Base-by-base conservation (phyloP, 495 filamentous ascomycete genomes). In the Penicillium steckii region DNA sequence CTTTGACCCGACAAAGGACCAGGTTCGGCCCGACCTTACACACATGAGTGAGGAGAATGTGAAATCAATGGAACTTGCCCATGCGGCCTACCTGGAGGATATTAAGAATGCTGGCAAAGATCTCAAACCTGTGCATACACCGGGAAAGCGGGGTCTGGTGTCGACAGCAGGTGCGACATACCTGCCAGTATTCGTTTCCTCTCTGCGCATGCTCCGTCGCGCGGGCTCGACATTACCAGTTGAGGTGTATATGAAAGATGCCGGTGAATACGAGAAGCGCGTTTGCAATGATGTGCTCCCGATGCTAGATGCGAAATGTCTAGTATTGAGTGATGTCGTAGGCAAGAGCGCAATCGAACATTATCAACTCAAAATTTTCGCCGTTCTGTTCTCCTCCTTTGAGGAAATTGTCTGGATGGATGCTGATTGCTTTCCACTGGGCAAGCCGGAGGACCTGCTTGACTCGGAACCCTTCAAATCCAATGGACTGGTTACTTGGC, bases 401-500 rank as follows among this genome's bases (percentile, higher is more conserved):
- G 75, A 83, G 57, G 67, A 81, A 44, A 67, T 87, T 3, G 72
- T 87, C 21, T 83, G 82, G 67, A 77, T 86, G 68, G 84, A 87
- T 57, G 76, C 79, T 27, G 82, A 86, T 55, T 73, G 69, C 47
- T 76, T 85, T 33, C 79, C 80, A 6, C 57, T 84, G 8, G 63
- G 72, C 10, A 70, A 76, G 27, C 82, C 83, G 0, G 78, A 80
- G 37, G 47, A 68, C 1, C 59, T 85, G 8, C 73, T 87, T 15
- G 56, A 63, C 15, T 55, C 72, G 3, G 75, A 81, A 32, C 78
- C 82, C 1, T 86, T 79, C 60, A 64, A 57, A 2, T 75, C 73
- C 6, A 69, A 69, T 0, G 81, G 82, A 0, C 59, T 86, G 41
- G 76, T 86, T 2, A 75, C 73, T 37, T 87, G 81, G 81, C 81